phyloP scores from a whole-genome alignment of 2,329 filamentous ascomycete genomes.

The Lachnellula subtilissima region DNA sequence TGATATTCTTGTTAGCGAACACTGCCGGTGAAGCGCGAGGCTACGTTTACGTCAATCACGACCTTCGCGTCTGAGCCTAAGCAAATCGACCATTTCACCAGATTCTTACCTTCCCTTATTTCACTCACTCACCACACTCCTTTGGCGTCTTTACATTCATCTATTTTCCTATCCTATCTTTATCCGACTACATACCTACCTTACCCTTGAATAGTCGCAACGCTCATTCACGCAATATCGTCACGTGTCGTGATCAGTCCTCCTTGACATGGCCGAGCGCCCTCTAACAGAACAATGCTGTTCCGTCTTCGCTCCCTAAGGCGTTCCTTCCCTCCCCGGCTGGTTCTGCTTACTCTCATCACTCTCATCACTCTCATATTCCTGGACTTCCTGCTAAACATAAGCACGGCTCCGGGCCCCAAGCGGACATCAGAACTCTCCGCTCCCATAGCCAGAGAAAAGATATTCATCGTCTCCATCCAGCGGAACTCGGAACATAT shows the following conservation, averaged over 20 bases:
- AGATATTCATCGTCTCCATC: constrained; percentile 63
- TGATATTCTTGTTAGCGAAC: no score
- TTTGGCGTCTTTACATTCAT: background rate
- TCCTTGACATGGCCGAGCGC: background rate
- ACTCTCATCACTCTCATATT: constrained; percentile 13
- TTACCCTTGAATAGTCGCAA: background rate
- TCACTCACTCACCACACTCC: background rate
- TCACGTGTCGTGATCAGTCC: background rate
- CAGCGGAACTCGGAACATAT: constrained; percentile 63
- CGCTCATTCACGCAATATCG: background rate
- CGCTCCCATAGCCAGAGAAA: constrained; percentile 12
- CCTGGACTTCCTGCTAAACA: constrained; percentile 9
- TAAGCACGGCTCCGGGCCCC: constrained; percentile 1
- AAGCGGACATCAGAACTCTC: constrained; percentile 6
- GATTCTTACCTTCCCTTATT: background rate
- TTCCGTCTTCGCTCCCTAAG: constrained; percentile 10
- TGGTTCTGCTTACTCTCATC: background rate
- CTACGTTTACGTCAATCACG: no score
- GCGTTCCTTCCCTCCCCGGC: constrained; percentile 4
- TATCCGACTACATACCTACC: background rate
- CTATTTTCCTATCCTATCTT: background rate
- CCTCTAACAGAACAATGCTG: constrained; percentile 1
- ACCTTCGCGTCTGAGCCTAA: no score
- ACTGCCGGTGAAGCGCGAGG: no score
- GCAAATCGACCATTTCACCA: background rate